Evolutionary conservation across 2,329 filamentous ascomycete species (phyloP).

Genomic region (Fusarium chlamydosporum): DNA sequence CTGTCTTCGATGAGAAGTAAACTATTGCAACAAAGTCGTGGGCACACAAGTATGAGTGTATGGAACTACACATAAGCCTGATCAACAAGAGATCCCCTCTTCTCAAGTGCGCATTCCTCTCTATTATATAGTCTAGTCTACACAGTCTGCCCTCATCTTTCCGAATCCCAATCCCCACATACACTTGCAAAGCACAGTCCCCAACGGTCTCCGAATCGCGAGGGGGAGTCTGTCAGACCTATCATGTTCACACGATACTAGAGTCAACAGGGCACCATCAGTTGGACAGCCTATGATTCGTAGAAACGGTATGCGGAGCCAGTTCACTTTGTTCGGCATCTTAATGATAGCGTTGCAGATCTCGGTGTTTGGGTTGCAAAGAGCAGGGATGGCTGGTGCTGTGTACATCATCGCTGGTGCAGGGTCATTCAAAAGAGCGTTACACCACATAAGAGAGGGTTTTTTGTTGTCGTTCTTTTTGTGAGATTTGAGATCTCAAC

Average conservation of each 20-base stretch:
- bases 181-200: slow-evolving; percentile 20
- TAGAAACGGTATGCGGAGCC: slow-evolving; percentile 6
- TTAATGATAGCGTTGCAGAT: slow-evolving; percentile 30
- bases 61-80: slow-evolving; percentile 11
- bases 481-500: background rate
- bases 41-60: background rate
- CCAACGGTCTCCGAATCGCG: slow-evolving; percentile 41
- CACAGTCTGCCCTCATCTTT: background rate
- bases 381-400: slow-evolving; percentile 14
- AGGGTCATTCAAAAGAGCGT: slow-evolving; percentile 9
- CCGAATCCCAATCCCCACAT: slow-evolving; percentile 28
- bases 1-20: background rate
- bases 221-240: slow-evolving; percentile 15
- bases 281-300: slow-evolving; percentile 3
- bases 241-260: slow-evolving; percentile 18
- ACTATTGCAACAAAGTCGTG: background rate
- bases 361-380: slow-evolving; percentile 29
- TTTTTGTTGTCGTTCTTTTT: background rate
- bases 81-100: background rate
- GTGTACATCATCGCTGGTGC: slow-evolving; percentile 1
- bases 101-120: background rate
- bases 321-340: slow-evolving; percentile 25
- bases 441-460: slow-evolving; percentile 12
- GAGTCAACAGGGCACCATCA: background rate
- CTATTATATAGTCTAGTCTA: slow-evolving; percentile 35